These are phyloP conservation scores for Blastobotrys proliferans DNA, from an alignment of 1,139 yeast species.

Conservation along the genomic window DNA sequence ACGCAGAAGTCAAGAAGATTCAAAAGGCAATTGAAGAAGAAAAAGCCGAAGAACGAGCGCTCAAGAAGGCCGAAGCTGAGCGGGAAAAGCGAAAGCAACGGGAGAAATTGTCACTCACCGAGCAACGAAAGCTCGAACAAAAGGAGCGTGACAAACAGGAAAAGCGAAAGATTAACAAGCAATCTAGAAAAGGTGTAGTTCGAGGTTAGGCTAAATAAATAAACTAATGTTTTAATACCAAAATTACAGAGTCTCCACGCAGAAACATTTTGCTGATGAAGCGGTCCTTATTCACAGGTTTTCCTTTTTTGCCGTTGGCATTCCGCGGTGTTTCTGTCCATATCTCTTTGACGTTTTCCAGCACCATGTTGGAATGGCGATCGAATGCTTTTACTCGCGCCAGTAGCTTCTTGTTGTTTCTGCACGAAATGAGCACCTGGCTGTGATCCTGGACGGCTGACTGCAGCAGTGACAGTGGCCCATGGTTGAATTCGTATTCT, in stretches of 20 bases:
- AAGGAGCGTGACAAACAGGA: slow-evolving; percentile 60
- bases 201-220: slow-evolving; percentile 1
- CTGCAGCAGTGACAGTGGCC: slow-evolving; percentile 85
- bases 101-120: slow-evolving; percentile 56
- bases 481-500: slow-evolving; percentile 85
- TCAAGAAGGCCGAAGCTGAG: slow-evolving; percentile 65
- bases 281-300: slow-evolving; percentile 71
- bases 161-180: slow-evolving; percentile 47
- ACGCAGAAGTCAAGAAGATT: slow-evolving; percentile 59
- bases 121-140: slow-evolving; percentile 65
- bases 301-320: slow-evolving; percentile 66
- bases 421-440: slow-evolving; percentile 80
- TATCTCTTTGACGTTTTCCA: slow-evolving; percentile 88
- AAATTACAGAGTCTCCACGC: slow-evolving; percentile 92
- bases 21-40: slow-evolving; percentile 55
- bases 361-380: slow-evolving; percentile 88
- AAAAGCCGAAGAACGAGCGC: slow-evolving; percentile 64
- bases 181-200: slow-evolving; percentile 27
- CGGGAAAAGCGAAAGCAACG: slow-evolving; percentile 52
- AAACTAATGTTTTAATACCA: slow-evolving; percentile 46
- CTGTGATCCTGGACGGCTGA: slow-evolving; percentile 70
- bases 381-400: slow-evolving; percentile 94
- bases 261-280: slow-evolving; percentile 85
- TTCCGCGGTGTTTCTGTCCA: slow-evolving; percentile 74
- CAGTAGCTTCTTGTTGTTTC: slow-evolving; percentile 87